Percentiles rank a stretch among this genome's conserved stretches.
These are phyloP conservation scores for Trichoderma sp. DNA, from an alignment of 2,329 filamentous ascomycete species.

Conservation along the genomic window DNA sequence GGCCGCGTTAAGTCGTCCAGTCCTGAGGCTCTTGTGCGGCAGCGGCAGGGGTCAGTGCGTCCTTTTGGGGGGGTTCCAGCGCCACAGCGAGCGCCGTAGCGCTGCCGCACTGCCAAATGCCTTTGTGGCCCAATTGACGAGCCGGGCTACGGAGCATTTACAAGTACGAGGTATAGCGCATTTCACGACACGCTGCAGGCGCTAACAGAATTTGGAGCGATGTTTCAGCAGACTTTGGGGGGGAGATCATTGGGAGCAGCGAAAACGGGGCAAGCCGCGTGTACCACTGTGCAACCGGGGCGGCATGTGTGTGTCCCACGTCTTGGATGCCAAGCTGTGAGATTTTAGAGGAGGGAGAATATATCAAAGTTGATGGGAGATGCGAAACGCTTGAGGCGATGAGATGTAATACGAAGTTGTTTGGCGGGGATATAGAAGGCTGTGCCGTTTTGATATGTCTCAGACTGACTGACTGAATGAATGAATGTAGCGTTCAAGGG, in stretches of 20 bases:
- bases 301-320: not conserved
- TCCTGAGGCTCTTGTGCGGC: constrained; percentile 21
- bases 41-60: constrained; percentile 11
- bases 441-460: constrained; percentile 11
- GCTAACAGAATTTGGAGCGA: not conserved
- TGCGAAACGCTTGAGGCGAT: not conserved
- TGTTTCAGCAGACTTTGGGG: not conserved
- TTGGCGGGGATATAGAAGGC: not conserved
- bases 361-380: not conserved
- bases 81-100: not conserved
- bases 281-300: not conserved
- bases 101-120: not conserved
- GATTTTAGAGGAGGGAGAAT: not conserved
- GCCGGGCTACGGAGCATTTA: constrained; percentile 6
- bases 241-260: not conserved
- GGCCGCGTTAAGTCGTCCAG: constrained; percentile 25
- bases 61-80: constrained; percentile 3
- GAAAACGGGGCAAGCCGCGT: constrained; percentile 15
- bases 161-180: not conserved
- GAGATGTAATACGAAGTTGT: constrained; percentile 1
- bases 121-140: not conserved
- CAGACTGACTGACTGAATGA: not conserved
- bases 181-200: constrained; percentile 5
- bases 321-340: not conserved
- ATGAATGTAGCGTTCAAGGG: not conserved